A percentile compares a stretch with the other conserved stretches of the same genome.
Conservation (phyloP, 495 filamentous ascomycete species). For the Penicillium tannophilum region DNA sequence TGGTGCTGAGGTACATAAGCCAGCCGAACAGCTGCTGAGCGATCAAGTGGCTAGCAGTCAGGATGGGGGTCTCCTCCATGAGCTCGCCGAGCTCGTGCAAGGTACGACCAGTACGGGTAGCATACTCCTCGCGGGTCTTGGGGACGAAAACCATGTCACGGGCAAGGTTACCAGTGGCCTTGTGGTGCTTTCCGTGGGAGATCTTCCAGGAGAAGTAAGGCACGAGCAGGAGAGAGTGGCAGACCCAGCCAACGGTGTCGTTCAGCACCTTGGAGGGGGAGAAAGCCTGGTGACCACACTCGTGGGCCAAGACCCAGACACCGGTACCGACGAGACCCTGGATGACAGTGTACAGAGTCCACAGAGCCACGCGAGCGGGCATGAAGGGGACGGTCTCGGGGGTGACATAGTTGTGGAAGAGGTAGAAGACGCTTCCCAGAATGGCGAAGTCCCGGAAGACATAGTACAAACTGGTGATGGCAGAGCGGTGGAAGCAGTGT, state of each 20-base stretch:
- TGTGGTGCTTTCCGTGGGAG: slow-evolving; percentile 92
- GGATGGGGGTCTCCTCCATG: slow-evolving; percentile 90
- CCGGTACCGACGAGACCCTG: slow-evolving; percentile 69
- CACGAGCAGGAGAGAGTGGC: slow-evolving; percentile 79
- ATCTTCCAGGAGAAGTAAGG: slow-evolving; percentile 95
- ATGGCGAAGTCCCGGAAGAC: slow-evolving; percentile 61
- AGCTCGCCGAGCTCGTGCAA: slow-evolving; percentile 82
- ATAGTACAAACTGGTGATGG: slow-evolving; percentile 59
- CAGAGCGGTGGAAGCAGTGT: slow-evolving; percentile 69
- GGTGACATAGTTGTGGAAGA: slow-evolving; percentile 68
- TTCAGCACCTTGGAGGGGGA: slow-evolving; percentile 78
- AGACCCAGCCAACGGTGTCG: slow-evolving; percentile 82
- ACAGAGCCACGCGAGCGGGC: slow-evolving; percentile 49
- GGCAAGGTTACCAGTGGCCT: slow-evolving; percentile 92
- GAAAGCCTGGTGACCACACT: slow-evolving; percentile 80
- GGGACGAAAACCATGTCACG: slow-evolving; percentile 98
- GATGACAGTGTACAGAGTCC: slow-evolving; percentile 64
- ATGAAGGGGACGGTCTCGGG: slow-evolving; percentile 60
- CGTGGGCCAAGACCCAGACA: slow-evolving; percentile 72
- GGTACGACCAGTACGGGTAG: slow-evolving; percentile 66
- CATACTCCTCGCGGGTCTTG: slow-evolving; percentile 76
- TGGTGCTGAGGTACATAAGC: slow-evolving; percentile 78
- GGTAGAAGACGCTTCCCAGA: slow-evolving; percentile 59
- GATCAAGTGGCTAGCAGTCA: slow-evolving; percentile 70
- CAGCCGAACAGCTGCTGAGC: slow-evolving; percentile 89